Evolutionary conservation across 2,329 filamentous ascomycete species (phyloP), one percentile per base, ranked within the genome.

Genomic region (Tympanopsis confertula): DNA sequence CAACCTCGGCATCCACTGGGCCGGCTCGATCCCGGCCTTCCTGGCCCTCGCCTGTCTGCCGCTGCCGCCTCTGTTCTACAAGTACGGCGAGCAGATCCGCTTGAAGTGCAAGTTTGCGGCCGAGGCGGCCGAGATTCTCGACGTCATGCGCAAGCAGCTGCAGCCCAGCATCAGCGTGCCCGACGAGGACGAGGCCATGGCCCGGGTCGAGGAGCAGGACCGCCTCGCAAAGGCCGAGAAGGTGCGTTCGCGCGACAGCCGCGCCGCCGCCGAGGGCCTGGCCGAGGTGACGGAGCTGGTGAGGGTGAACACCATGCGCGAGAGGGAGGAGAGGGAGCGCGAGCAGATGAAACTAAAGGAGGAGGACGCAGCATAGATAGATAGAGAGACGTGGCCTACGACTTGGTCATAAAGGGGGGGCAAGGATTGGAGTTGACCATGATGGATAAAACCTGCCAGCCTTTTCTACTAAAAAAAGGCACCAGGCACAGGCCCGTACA

Each of bases 11-110:
- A 78, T 82, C 39, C 81, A 87, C 59, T 88, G 83, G 84, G 84
- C 81, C 1, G 76, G 69, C 22, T 76, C 74, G 0, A 62, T 89
- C 13, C 83, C 82, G 0, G 85, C 77, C 1, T 88, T 89, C 59
- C 63, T 89, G 3, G 74, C 82, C 0, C 54, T 87, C 3, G 69
- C 68, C 10, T 87, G 82, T 55, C 63, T 86, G 14, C 82, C 84
- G 0, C 80, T 84, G 50, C 83, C 84, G 0, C 81, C 83, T 55
- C 54, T 89, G 13, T 85, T 89, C 57, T 84, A 83, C 61, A 77
- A 71, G 47, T 86, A 85, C 53, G 83, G 83, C 28, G 61, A 56
- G 5, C 17, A 44, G 19, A 81, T 88, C 47, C 69, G 82, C 17
- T 61, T 68, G 53, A 72, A 66, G 50, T 86, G 82, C 67, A 78